These are phyloP conservation scores for Pseudevernia furfuracea DNA, from an alignment of 495 filamentous ascomycete species.

Conservation along the genomic window DNA sequence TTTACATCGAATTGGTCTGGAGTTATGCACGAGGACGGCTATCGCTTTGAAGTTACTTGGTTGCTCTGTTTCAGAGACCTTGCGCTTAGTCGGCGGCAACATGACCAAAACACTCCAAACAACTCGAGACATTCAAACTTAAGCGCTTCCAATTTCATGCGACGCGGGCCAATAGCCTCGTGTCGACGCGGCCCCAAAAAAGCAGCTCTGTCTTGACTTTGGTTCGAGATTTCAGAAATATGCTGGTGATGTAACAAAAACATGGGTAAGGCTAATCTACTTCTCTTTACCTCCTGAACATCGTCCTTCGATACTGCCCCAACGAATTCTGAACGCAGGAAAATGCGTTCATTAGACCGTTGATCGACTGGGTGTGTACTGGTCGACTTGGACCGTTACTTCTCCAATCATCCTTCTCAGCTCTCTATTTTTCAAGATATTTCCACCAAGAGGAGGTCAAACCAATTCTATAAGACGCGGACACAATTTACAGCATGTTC, in stretches of 20 bases:
- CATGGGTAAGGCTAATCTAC: not conserved
- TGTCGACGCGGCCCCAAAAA: not conserved
- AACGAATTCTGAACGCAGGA: not conserved
- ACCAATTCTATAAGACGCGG: not conserved
- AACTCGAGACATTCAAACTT: not conserved
- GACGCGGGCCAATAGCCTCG: not conserved
- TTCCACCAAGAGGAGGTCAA: not conserved
- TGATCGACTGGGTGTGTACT: not conserved
- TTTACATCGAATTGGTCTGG: not conserved
- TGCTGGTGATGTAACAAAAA: not conserved
- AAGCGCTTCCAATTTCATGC: not conserved
- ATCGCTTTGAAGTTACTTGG: not conserved
- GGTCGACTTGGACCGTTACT: not conserved
- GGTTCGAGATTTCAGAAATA: not conserved
- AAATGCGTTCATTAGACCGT: not conserved
- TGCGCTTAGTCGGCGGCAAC: not conserved
- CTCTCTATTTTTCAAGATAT: not conserved
- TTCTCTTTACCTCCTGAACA: not conserved
- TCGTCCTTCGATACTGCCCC: not conserved
- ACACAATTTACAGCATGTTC: not conserved
- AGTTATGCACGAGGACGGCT: not conserved
- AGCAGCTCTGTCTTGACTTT: not conserved
- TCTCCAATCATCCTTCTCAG: not conserved
- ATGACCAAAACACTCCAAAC: not conserved
- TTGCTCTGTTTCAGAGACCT: not conserved